Evolutionary conservation across 1,284 basidiomycete species (phyloP).

Genomic region (Boletus albobrunnescens): DNA sequence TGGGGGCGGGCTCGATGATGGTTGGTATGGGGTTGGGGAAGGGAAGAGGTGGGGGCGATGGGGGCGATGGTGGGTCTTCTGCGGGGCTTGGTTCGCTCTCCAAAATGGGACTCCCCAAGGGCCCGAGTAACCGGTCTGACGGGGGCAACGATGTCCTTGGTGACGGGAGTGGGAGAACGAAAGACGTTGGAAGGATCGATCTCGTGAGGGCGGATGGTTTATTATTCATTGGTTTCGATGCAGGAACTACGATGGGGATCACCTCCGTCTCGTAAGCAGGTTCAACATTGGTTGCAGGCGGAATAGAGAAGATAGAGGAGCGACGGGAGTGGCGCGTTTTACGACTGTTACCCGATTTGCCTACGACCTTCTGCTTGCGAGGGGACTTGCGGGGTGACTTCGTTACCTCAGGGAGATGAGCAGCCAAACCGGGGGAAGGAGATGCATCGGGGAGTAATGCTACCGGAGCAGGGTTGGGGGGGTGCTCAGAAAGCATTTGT

Average conservation of each 20-base stretch:
- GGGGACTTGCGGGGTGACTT: constrained; percentile 42
- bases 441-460: constrained; percentile 2
- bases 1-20: constrained; percentile 16
- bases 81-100: constrained; percentile 1
- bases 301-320: constrained; percentile 37
- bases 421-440: constrained; percentile 15
- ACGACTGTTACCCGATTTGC: constrained; percentile 42
- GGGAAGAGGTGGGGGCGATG: background rate
- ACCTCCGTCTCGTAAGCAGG: constrained; percentile 68
- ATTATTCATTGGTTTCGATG: constrained; percentile 26
- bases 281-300: constrained; percentile 37
- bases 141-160: constrained; percentile 55
- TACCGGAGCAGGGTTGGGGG: constrained; percentile 41
- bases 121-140: constrained; percentile 20
- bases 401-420: constrained; percentile 23
- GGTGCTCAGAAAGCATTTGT: constrained; percentile 55
- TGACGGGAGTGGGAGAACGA: constrained; percentile 70
- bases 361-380: constrained; percentile 34
- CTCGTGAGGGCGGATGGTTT: constrained; percentile 19
- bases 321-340: constrained; percentile 46
- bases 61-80: background rate
- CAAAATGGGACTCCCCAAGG: constrained; percentile 11
- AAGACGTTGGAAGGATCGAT: constrained; percentile 55
- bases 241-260: constrained; percentile 39
- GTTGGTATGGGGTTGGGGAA: constrained; percentile 11